Conservation (phyloP, 179 eudicot genomes). For the Gypsophila paniculata region DNA sequence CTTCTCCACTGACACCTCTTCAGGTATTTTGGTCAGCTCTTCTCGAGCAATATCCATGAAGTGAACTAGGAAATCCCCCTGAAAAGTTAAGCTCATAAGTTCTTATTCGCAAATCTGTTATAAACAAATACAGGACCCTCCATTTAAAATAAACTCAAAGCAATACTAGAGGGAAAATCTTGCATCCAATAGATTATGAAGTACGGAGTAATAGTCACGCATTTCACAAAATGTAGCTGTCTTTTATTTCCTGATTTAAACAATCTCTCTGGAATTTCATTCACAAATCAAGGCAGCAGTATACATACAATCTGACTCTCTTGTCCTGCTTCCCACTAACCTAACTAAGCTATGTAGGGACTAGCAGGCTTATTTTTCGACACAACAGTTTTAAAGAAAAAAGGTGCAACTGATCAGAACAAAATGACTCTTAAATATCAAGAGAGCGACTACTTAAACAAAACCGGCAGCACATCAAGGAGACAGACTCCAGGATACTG, state of each 20-base stretch:
- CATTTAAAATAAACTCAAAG: slow-evolving; percentile 4
- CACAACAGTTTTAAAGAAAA: not conserved
- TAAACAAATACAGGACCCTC: not conserved
- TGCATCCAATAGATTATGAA: not conserved
- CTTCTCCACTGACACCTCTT: slow-evolving; percentile 88
- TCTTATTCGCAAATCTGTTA: not conserved
- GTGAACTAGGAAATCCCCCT: slow-evolving; percentile 98
- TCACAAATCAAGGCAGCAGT: not conserved
- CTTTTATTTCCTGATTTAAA: not conserved
- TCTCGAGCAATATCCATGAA: slow-evolving; percentile 98
- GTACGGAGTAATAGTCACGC: not conserved
- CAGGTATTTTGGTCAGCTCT: slow-evolving; percentile 69
- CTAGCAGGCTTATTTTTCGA: not conserved
- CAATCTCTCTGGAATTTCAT: not conserved
- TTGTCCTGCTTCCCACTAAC: not conserved
- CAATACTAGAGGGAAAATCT: not conserved
- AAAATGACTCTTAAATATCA: not conserved
- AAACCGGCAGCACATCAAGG: not conserved
- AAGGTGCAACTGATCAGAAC: not conserved
- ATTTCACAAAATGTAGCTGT: not conserved
- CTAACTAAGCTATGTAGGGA: not conserved
- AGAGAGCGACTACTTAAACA: not conserved
- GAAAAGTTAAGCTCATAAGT: slow-evolving; percentile 22
- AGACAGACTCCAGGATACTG: not conserved
- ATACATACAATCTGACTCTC: not conserved